Evolutionary conservation across 768 basidiomycete species (phyloP).

Genomic region (Suillus tomentosus): DNA sequence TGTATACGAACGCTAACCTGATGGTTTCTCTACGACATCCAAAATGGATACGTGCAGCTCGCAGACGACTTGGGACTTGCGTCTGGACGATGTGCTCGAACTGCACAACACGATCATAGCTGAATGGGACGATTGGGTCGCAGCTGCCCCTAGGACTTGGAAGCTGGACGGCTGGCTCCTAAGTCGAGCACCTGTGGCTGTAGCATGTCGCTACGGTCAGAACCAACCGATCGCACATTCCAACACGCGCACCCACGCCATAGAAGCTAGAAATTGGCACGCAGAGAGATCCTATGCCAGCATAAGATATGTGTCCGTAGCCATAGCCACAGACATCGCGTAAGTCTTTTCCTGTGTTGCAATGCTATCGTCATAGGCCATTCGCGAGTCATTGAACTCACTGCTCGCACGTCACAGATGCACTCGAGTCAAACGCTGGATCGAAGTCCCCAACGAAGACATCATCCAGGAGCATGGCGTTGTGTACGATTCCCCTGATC

Average conservation of each 20-base stretch:
- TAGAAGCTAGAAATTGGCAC: background rate
- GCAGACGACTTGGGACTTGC: too few species aligned
- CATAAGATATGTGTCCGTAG: background rate
- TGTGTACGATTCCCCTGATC: background rate
- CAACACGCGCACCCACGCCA: background rate
- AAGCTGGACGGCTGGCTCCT: background rate
- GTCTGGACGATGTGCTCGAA: too few species aligned
- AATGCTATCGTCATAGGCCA: too few species aligned
- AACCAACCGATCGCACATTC: background rate
- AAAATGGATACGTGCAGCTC: too few species aligned
- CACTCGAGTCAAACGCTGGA: background rate
- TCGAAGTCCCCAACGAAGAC: background rate
- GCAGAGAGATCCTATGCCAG: background rate
- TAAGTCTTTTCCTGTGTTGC: background rate
- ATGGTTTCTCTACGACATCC: too few species aligned
- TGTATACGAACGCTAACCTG: too few species aligned
- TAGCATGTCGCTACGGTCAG: constrained; percentile 1
- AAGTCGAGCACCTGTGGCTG: background rate
- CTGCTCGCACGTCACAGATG: background rate
- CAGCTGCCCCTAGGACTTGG: background rate
- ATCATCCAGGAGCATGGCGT: background rate
- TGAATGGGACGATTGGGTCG: background rate
- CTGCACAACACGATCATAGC: background rate
- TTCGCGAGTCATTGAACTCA: too few species aligned
- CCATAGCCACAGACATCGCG: background rate